Evolutionary conservation across 2,329 filamentous ascomycete genomes (phyloP).

Genomic region (Fusarium sp.): DNA sequence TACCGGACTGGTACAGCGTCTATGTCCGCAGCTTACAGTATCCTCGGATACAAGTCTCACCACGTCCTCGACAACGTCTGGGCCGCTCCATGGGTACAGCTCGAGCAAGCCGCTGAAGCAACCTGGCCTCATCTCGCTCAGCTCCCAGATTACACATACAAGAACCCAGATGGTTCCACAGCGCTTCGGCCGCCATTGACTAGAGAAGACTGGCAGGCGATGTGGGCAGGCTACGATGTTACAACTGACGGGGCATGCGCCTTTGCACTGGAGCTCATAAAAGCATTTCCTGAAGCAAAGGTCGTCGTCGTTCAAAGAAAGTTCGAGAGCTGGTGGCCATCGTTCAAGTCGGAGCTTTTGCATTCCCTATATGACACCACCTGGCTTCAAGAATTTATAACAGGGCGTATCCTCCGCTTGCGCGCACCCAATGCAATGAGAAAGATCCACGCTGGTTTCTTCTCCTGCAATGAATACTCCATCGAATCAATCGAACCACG

Average conservation of each 20-base stretch:
- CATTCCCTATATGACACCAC: background rate
- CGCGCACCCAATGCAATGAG: background rate
- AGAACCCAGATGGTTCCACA: background rate
- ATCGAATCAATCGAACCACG: background rate
- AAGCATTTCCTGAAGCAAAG: constrained; percentile 15
- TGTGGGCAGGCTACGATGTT: constrained; percentile 16
- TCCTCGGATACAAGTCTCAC: background rate
- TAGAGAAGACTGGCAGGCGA: background rate
- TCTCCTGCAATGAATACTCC: background rate
- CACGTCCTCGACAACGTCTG: background rate
- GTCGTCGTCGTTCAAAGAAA: background rate
- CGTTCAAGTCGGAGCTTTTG: background rate
- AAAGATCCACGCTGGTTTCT: constrained; percentile 9
- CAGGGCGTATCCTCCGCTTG: background rate
- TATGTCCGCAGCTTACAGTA: constrained; percentile 11
- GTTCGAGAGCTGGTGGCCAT: constrained; percentile 15
- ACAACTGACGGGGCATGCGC: constrained; percentile 7
- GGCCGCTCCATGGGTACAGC: background rate
- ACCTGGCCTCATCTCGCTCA: constrained; percentile 9
- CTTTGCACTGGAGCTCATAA: background rate
- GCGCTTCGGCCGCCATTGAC: background rate
- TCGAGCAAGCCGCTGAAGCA: constrained; percentile 19
- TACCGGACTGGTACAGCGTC: constrained; percentile 15
- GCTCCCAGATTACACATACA: background rate
- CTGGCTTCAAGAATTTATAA: background rate